Evolutionary conservation across 352 stramenopile species (phyloP).

Genomic region (Globisporangium carolinianum): DNA sequence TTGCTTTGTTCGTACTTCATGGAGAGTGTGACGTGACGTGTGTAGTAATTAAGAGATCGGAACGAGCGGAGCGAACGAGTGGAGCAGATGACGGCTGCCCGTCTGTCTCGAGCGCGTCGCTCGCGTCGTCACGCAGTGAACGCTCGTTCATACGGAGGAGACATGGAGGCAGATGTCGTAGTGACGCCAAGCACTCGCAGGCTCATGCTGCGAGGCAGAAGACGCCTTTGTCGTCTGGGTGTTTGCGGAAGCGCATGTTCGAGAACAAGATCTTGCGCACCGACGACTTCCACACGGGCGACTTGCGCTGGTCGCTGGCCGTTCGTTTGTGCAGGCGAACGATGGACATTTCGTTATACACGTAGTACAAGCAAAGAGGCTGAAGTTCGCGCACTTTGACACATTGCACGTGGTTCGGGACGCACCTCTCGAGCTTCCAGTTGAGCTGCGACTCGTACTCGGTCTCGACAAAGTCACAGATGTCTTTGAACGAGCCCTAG

Average conservation of each 20-base stretch:
- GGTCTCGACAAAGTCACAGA: constrained; percentile 84
- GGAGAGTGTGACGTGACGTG: no score
- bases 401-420: not conserved
- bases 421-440: constrained; percentile 85
- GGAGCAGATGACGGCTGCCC: no score
- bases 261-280: constrained; percentile 88
- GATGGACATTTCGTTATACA: no score
- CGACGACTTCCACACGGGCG: constrained; percentile 85
- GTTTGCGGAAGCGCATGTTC: constrained; percentile 79
- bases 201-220: constrained; percentile 65
- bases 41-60: no score
- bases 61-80: no score
- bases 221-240: constrained; percentile 61
- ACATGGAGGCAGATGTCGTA: no score
- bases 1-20: no score
- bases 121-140: no score
- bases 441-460: constrained; percentile 85
- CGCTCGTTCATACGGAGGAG: no score
- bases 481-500: constrained; percentile 84
- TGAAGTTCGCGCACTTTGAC: no score
- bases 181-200: constrained; percentile 6
- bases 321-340: no score
- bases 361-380: not conserved
- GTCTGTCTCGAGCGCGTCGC: no score
- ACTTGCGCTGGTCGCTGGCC: constrained; percentile 73